Percentiles rank a stretch among this genome's conserved stretches.
These are phyloP conservation scores for Claviceps citrina DNA, from an alignment of 2,329 filamentous ascomycete genomes.

Conservation along the genomic window DNA sequence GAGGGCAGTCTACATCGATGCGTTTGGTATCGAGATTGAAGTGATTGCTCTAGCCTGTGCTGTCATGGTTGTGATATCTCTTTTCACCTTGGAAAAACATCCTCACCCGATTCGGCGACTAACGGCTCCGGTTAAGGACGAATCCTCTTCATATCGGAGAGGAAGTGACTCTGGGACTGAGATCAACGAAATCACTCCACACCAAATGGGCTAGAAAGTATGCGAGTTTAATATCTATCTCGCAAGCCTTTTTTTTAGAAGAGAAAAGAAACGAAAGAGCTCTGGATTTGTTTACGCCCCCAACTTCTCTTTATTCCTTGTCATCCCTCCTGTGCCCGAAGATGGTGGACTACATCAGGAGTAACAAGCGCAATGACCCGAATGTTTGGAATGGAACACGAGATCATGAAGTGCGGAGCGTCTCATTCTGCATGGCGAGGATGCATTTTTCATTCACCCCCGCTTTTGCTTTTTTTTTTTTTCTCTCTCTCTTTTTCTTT, in stretches of 20 bases:
- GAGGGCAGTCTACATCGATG: conserved; percentile 27
- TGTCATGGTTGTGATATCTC: conserved; percentile 27
- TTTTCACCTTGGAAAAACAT: conserved; percentile 28
- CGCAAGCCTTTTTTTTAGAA: no score
- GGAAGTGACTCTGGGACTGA: conserved; percentile 25
- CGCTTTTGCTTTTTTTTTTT: background rate
- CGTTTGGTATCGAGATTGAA: conserved; percentile 31
- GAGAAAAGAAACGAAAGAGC: background rate
- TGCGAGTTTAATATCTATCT: background rate
- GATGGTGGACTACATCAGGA: background rate
- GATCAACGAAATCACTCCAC: conserved; percentile 16
- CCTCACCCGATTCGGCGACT: conserved; percentile 22
- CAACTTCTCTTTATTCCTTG: background rate
- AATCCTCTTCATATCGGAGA: conserved; percentile 14
- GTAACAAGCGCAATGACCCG: background rate
- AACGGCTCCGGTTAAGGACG: conserved; percentile 16
- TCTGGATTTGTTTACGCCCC: background rate
- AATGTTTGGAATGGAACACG: background rate
- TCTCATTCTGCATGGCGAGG: background rate
- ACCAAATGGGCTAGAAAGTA: conserved; percentile 6
- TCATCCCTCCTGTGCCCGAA: background rate
- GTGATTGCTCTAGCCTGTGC: conserved; percentile 30
- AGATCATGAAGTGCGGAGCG: background rate
- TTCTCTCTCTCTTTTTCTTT: background rate
- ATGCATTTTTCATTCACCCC: background rate